phyloP scores from a whole-genome alignment of 192 early-diverging fungal species.

The Chytriomyces confervae region DNA sequence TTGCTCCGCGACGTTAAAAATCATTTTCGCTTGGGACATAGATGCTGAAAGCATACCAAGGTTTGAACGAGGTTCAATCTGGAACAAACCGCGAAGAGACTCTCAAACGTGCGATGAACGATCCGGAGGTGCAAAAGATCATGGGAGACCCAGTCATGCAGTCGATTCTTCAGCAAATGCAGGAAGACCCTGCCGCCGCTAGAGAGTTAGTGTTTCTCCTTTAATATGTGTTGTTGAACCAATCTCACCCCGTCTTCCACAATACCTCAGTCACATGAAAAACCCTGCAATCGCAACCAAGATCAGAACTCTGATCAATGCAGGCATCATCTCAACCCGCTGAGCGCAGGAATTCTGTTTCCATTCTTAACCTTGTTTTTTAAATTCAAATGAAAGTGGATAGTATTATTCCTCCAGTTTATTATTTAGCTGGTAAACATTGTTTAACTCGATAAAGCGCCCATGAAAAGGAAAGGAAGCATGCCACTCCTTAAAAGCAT shows the following conservation, averaged over 20 bases:
- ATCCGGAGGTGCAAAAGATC: conserved; percentile 89
- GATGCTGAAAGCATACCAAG: conserved; percentile 80
- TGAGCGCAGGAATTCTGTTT: conserved; percentile 9
- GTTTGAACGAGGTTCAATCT: conserved; percentile 65
- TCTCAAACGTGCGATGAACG: conserved; percentile 80
- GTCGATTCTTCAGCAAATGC: conserved; percentile 96
- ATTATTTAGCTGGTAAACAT: neutral
- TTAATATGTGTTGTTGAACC: conserved; percentile 18
- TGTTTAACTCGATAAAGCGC: neutral
- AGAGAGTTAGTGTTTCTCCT: conserved; percentile 65
- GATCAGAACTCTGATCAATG: conserved; percentile 89
- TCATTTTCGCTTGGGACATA: conserved; percentile 33
- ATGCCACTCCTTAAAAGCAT: conserved; percentile 11
- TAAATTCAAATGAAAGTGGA: neutral
- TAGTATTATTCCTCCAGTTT: neutral
- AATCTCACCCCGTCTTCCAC: conserved; percentile 9
- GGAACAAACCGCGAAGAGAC: conserved; percentile 78
- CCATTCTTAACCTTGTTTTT: neutral
- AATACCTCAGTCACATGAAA: conserved; percentile 74
- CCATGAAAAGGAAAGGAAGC: conserved; percentile 12
- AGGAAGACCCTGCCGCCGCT: conserved; percentile 89
- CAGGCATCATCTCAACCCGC: conserved; percentile 67
- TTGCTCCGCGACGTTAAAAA: neutral
- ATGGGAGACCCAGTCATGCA: conserved; percentile 96
- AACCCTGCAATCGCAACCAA: conserved; percentile 93